Conservation (phyloP, 2,329 filamentous ascomycete genomes). For the Metarhizium anisopliae region DNA sequence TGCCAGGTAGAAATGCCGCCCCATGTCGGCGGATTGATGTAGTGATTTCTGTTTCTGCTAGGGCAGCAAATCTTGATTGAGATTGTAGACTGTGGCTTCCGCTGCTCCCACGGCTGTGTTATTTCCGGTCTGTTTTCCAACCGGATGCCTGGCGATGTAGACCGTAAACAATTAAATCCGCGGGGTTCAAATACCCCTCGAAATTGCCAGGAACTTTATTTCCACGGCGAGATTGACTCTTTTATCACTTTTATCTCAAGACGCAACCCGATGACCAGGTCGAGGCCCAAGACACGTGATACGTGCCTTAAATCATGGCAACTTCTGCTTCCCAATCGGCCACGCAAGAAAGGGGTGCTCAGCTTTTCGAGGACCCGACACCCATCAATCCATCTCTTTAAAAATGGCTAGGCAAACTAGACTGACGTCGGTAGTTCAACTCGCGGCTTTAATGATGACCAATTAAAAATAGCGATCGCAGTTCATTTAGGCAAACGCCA, state of each 20-base stretch:
- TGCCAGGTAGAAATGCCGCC: background rate
- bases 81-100: background rate
- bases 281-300: slow-evolving; percentile 8
- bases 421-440: background rate
- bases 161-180: background rate
- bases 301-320: slow-evolving; percentile 5
- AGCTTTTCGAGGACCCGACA: background rate
- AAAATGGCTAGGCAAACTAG: slow-evolving; percentile 1
- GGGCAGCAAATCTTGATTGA: background rate
- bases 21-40: background rate
- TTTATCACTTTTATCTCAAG: slow-evolving; percentile 7
- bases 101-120: background rate
- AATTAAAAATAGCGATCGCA: slow-evolving; percentile 2
- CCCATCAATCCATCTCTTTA: background rate
- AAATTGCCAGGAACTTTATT: background rate
- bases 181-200: background rate
- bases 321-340: slow-evolving; percentile 1
- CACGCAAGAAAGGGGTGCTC: background rate
- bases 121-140: background rate
- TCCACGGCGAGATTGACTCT: slow-evolving; percentile 1
- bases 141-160: background rate
- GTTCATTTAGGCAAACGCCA: slow-evolving; percentile 5
- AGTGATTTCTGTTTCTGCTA: background rate
- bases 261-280: slow-evolving; percentile 1
- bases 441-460: slow-evolving; percentile 1